phyloP scores from a whole-genome alignment of 2,329 filamentous ascomycete genomes.

The Cercospora sesami region DNA sequence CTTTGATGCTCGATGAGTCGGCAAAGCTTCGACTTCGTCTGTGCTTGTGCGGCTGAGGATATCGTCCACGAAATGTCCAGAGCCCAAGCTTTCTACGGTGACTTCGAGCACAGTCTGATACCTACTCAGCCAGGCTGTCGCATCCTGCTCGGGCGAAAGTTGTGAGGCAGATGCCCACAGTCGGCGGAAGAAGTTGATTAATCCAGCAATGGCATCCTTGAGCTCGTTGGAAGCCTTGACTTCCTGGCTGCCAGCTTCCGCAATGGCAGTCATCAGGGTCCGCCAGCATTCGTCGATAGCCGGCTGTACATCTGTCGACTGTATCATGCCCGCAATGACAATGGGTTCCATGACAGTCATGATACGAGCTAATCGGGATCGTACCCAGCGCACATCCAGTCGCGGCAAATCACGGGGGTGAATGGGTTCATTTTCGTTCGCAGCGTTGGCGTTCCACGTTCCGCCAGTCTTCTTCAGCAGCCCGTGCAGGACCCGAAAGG shows the following conservation, averaged over 20 bases:
- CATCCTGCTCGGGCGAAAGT: slow-evolving; percentile 15
- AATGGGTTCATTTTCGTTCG: slow-evolving; percentile 54
- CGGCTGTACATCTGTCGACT: slow-evolving; percentile 21
- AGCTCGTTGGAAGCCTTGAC: slow-evolving; percentile 85
- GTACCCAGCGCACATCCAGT: slow-evolving; percentile 83
- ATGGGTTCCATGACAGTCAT: slow-evolving; percentile 61
- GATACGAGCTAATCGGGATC: slow-evolving; percentile 67
- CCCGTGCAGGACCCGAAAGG: slow-evolving; percentile 69
- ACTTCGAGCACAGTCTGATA: slow-evolving; percentile 37
- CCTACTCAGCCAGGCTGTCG: slow-evolving; percentile 24
- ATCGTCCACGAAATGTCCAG: slow-evolving; percentile 53
- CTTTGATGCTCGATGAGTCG: slow-evolving; percentile 60
- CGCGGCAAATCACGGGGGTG: slow-evolving; percentile 75
- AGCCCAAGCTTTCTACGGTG: slow-evolving; percentile 54
- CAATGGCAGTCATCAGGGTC: slow-evolving; percentile 61
- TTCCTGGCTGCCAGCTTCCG: slow-evolving; percentile 75
- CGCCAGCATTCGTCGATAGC: slow-evolving; percentile 38
- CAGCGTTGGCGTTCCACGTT: slow-evolving; percentile 74
- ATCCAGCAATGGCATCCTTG: slow-evolving; percentile 71
- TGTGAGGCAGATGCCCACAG: slow-evolving; percentile 58
- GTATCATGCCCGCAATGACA: slow-evolving; percentile 53
- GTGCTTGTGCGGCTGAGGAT: slow-evolving; percentile 54
- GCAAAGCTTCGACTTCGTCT: slow-evolving; percentile 61
- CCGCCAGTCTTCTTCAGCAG: slow-evolving; percentile 64
- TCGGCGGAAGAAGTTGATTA: slow-evolving; percentile 67